A percentile compares a stretch with the other conserved stretches of the same genome.
phyloP scores from a whole-genome alignment of 2,329 filamentous ascomycete genomes.

The Pseudocercospora fuligena region DNA sequence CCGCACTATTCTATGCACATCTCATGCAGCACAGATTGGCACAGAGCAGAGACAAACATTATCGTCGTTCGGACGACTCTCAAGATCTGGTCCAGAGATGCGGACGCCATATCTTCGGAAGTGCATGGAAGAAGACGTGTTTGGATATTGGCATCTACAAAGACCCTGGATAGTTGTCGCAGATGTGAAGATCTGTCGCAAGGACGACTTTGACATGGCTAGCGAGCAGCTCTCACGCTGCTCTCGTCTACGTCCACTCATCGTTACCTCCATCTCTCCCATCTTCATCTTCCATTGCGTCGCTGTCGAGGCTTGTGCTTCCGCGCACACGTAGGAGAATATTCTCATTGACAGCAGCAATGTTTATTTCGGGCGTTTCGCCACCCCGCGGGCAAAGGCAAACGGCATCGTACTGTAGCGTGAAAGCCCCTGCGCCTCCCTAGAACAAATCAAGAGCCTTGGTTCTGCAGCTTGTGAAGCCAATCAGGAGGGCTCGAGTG shows the following conservation, averaged over 20 bases:
- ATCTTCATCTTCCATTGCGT: background rate
- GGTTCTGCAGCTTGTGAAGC: background rate
- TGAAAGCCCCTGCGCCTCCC: background rate
- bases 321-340: background rate
- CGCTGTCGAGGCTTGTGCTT: background rate
- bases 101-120: no score
- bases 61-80: no score
- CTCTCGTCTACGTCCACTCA: background rate
- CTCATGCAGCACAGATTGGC: no score
- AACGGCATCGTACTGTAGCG: background rate
- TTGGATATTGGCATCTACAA: slow-evolving; percentile 1
- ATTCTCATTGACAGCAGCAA: background rate
- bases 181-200: background rate
- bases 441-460: background rate
- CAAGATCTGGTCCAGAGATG: no score
- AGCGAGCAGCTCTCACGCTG: no score
- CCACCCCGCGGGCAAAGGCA: background rate
- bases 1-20: no score
- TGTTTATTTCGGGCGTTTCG: slow-evolving; percentile 2
- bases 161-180: background rate
- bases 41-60: no score
- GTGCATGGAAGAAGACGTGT: background rate
- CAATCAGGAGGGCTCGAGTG: background rate
- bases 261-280: background rate
- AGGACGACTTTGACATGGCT: no score